These are phyloP conservation scores for Pythium volutum DNA, from an alignment of 352 stramenopile genomes.

Conservation along the genomic window DNA sequence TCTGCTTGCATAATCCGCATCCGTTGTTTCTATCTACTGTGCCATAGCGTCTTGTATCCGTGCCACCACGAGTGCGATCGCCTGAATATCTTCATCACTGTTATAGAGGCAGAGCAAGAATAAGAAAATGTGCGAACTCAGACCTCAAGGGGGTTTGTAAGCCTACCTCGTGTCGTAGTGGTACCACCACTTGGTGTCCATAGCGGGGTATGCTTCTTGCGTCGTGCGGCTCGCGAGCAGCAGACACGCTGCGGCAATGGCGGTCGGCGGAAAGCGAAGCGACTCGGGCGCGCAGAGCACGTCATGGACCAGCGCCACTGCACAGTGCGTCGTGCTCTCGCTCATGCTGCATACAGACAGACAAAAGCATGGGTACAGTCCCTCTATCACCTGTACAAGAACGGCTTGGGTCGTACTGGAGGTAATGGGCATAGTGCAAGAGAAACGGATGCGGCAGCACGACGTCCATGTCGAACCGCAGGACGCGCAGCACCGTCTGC, in stretches of 20 bases:
- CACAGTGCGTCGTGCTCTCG: constrained; percentile 30
- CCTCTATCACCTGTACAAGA: too few species aligned
- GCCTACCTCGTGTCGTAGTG: constrained; percentile 49
- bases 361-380: too few species aligned
- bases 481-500: constrained; percentile 44
- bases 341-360: constrained; percentile 24
- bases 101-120: neutral
- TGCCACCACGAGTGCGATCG: constrained; percentile 25
- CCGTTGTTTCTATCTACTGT: too few species aligned
- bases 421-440: constrained; percentile 31
- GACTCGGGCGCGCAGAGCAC: constrained; percentile 27
- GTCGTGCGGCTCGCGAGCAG: constrained; percentile 25
- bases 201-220: constrained; percentile 1
- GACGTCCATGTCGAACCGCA: constrained; percentile 49
- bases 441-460: constrained; percentile 34
- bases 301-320: constrained; percentile 39
- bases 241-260: constrained; percentile 32
- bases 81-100: constrained; percentile 48
- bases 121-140: too few species aligned
- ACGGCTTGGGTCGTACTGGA: constrained; percentile 25
- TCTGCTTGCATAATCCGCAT: too few species aligned
- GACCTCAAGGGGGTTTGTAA: too few species aligned
- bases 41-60: constrained; percentile 16
- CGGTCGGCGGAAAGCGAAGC: constrained; percentile 27
- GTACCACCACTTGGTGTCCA: constrained; percentile 48